Base-by-base conservation (phyloP, 2,329 filamentous ascomycete genomes). In the Monilinia polystroma region DNA sequence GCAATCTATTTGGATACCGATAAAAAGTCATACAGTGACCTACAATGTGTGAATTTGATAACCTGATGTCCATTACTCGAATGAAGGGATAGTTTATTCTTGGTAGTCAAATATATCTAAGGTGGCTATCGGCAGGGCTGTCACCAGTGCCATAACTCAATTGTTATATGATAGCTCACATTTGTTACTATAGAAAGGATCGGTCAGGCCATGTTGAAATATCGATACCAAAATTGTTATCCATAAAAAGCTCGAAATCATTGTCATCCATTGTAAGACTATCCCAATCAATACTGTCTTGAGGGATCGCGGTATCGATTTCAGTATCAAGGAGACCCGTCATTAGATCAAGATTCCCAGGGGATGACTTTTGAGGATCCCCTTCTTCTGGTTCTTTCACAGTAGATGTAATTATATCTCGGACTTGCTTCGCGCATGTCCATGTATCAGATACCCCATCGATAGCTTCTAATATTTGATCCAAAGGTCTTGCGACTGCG, bases 361-460 rank as follows among this genome's bases (percentile, higher is more conserved):
- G 71, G 38, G 67, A 68, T n/a, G 62, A 23, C 20, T 64, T 71
- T 53, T 53, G 56, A 45, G 52, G 23, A 38, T 53, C 54, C 2
- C 63, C 62, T 38, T 38, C 51, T 3, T 47, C n/a, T 18, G 59
- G 47, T 20, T 55, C 41, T 47, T 66, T 65, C 51, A 73, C 70
- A 18, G 71, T 68, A 45, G 68, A 67, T 10, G 64, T 69, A 10
- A 78, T 73, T 16, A 75, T 75, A 60, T 79, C 77, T 41, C 75
- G 73, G 11, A 83, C 79, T 69, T 82, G 80, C 35, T 74, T 74
- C 43, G 82, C 78, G 69, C 80, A 82, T 7, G 80, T 79, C 79
- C 79, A 83, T 10, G 80, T 81, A 52, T 81, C 78, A 41, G 85
- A 78, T 45, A 87, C 82, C n/a, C 80, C 78, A 45, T 82, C 78